Evolutionary conservation across 2,329 filamentous ascomycete species (phyloP), one percentile per base, ranked within the genome.

Genomic region (Neofusicoccum laricinum): DNA sequence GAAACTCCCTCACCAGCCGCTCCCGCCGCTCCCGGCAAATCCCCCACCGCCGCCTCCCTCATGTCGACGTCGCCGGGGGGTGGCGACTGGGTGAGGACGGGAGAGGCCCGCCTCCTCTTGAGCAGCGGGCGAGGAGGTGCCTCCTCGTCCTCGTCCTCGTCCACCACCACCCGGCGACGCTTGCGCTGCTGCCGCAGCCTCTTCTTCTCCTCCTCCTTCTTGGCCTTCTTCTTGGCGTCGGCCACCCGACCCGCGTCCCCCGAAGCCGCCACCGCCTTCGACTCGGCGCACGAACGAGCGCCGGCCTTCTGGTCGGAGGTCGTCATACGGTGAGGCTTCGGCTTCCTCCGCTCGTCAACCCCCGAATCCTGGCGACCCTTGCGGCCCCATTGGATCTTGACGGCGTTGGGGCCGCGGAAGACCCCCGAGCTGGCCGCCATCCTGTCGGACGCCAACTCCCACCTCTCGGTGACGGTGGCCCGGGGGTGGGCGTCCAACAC

Each of bases 261-360:
- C 45, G 36, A 12, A 43, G 11, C 38, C 49, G 34, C n/a, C 19
- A 32, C 43, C 46, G 57, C 19, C 43, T 49, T 48, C 48, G 14
- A 43, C 32, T 15, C 2, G 36, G 40, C 15, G 15, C 11, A 8
- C 17, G 50, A 53, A 17, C 50, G 50, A n/a, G 4, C 12, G 11
- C 50, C 50, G 15, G 51, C 15, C 51, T 41, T 15, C 53, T 58
- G 53, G 5, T 32, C 38, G 7, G 36, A 43, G 21, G 53, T 58
- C 19, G 32, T 21, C 58, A 61, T 36, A 6, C 58, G 64, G 4
- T 65, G 41, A n/a, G 36, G 40, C 36, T 48, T 63, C n/a, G 34
- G 43, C 25, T 1, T 14, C 46, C 25, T 53, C 61, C 65, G 55
- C 65, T 65, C 65, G 14, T 67, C 65, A 19, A 65, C 25, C 4